phyloP scores from a whole-genome alignment of 148 eudicot genomes.

The Amaranthus hypochondriacus region DNA sequence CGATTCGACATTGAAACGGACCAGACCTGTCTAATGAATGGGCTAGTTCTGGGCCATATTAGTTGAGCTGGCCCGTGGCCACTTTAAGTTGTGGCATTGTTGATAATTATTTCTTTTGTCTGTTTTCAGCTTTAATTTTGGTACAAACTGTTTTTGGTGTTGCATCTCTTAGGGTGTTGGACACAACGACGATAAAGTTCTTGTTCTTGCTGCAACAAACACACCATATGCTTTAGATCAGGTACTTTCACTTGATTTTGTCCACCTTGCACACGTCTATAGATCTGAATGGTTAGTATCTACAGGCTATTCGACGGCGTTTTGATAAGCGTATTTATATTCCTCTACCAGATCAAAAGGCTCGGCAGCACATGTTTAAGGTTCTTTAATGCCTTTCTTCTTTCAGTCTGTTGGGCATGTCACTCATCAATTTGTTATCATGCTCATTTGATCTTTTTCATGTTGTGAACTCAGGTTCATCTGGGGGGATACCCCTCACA shows the following conservation, averaged over 20 bases:
- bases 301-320: conserved; percentile 87
- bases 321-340: conserved; percentile 98
- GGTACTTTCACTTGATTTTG: conserved; percentile 31
- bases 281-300: conserved; percentile 15
- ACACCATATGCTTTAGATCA: conserved; percentile 97
- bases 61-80: too few relatives aligned
- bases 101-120: background rate
- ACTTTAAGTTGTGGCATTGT: too few relatives aligned
- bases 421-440: background rate
- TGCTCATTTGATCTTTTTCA: conserved; percentile 4
- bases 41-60: too few relatives aligned
- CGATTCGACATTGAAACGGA: too few relatives aligned
- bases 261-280: conserved; percentile 4
- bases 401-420: background rate
- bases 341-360: conserved; percentile 92
- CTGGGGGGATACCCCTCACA: conserved; percentile 96
- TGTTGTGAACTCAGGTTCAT: conserved; percentile 60
- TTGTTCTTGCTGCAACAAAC: conserved; percentile 94
- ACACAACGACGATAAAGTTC: conserved; percentile 92
- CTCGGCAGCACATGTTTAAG: conserved; percentile 96
- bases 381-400: conserved; percentile 33
- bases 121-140: conserved; percentile 2
- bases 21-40: too few relatives aligned
- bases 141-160: conserved; percentile 2
- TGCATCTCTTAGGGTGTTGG: conserved; percentile 72